A percentile compares a stretch with the other conserved stretches of the same genome.
phyloP scores from a whole-genome alignment of 1,284 basidiomycete species.

The Malassezia caprae region DNA sequence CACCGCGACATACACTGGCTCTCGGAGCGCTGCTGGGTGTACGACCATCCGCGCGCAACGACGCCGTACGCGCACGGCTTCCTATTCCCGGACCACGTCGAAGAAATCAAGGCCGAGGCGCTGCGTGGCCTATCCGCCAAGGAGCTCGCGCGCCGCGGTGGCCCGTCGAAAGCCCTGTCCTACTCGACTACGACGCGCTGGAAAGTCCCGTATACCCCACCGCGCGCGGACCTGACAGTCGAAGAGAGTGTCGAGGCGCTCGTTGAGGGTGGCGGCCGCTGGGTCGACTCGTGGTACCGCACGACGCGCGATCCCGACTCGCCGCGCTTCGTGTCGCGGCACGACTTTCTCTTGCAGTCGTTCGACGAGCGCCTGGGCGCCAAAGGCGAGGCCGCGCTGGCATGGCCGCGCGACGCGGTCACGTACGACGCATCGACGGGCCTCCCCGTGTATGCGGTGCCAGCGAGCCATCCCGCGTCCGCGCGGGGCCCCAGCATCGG shows the following conservation, averaged over 20 bases:
- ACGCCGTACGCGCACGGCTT: slow-evolving; percentile 88
- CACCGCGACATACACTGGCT: slow-evolving; percentile 72
- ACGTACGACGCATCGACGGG: neutral
- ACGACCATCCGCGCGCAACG: slow-evolving; percentile 85
- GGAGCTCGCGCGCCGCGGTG: slow-evolving; percentile 45
- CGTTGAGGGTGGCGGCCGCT: slow-evolving; percentile 63
- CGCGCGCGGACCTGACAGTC: slow-evolving; percentile 59
- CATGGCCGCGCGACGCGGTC: neutral
- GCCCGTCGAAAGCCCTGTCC: slow-evolving; percentile 55
- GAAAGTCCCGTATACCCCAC: slow-evolving; percentile 66
- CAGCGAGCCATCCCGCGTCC: neutral
- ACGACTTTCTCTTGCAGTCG: slow-evolving; percentile 43
- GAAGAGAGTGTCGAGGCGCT: slow-evolving; percentile 77
- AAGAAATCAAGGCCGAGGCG: slow-evolving; percentile 55
- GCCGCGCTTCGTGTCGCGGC: slow-evolving; percentile 30
- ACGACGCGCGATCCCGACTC: slow-evolving; percentile 28
- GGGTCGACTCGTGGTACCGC: slow-evolving; percentile 53
- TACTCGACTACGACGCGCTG: slow-evolving; percentile 80
- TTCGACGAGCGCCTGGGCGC: slow-evolving; percentile 36
- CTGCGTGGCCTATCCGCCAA: slow-evolving; percentile 48
- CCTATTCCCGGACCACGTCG: slow-evolving; percentile 83
- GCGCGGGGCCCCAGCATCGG: slow-evolving; percentile 4
- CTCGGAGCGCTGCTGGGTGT: slow-evolving; percentile 91
- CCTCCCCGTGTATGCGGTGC: neutral
- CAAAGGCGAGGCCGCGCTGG: neutral